Conservation (phyloP, 2,329 filamentous ascomycete species). For the Trichoderma oligosporum region DNA sequence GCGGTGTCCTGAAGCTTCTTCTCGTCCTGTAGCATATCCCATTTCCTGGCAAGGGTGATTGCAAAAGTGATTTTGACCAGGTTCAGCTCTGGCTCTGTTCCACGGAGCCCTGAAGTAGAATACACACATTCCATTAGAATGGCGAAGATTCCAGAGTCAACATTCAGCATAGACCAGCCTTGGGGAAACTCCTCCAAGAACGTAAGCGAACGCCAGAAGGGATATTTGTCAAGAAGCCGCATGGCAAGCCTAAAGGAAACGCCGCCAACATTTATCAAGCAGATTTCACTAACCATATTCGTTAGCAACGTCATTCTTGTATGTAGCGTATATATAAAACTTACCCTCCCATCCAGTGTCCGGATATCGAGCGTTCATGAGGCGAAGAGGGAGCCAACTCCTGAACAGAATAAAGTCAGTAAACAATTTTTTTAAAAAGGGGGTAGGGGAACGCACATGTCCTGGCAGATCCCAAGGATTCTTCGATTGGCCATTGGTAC, state of each 20-base stretch:
- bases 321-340: not conserved
- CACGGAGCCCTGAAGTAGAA: conserved; percentile 22
- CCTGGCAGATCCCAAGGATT: not conserved
- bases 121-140: conserved; percentile 24
- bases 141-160: conserved; percentile 23
- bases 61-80: conserved; percentile 25
- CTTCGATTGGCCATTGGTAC: not conserved
- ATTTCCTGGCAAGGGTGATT: conserved; percentile 19
- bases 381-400: not conserved
- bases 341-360: conserved; percentile 11
- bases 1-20: conserved; percentile 22
- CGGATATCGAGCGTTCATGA: not conserved
- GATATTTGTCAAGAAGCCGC: conserved; percentile 10
- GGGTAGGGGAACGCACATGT: not conserved
- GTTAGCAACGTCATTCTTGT: not conserved
- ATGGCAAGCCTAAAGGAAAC: conserved; percentile 5
- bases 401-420: not conserved
- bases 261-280: not conserved
- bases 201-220: conserved; percentile 9
- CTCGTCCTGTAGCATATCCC: conserved; percentile 22
- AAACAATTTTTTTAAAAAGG: not conserved
- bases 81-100: conserved; percentile 25
- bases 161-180: conserved; percentile 17
- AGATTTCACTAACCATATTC: not conserved
- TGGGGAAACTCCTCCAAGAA: not conserved